Evolutionary conservation across 1,139 yeast species (phyloP), one percentile per base, ranked within the genome.

Genomic region (Saccharomyces hybrid): DNA sequence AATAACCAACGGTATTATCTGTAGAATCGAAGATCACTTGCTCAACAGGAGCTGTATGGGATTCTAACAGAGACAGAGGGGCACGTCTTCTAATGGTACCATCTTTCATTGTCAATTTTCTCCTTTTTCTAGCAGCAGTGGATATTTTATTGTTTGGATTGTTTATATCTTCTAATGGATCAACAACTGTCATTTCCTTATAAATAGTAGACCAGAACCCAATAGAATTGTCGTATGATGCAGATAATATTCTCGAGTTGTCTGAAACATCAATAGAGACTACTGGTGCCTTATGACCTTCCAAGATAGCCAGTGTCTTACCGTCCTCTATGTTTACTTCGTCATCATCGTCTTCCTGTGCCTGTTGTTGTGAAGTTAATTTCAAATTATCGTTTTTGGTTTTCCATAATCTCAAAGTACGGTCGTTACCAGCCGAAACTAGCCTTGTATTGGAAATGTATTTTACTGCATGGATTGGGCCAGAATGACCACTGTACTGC

Each of bases 231-330:
- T 93, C 99, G 62, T 86, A 84, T 29, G 95, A 84, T 4, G 90
- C 96, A 32, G 97, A 88, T 54, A 93, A 73, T 53, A 93, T 85
- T 65, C 87, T 75, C 61, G 76, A 73, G 50, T 80, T 69, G 34
- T 68, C 67, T 53, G 81, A 75, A 11, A 86, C 88, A 20, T 83
- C 90, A 48, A 91, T 71, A n/a, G 84, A 76, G 46, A 85, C 89
- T 28, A 93, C 90, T 1, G 96, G 86, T 5, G 91, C 93, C 61
- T 82, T 84, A 69, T 93, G 99, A 51, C 96, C 97, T 68, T 87
- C 91, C 61, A 90, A 74, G 57, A 88, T 81, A 47, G 96, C 96
- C 63, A 85, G 71, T 2, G 96, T 87, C 62, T 83, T 83, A 55
- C 90, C 93, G 54, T 82, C 83, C 68, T 82, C 85, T 8, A 82